Evolutionary conservation across 2,329 filamentous ascomycete genomes (phyloP).

Genomic region (Calonectria pteridis): DNA sequence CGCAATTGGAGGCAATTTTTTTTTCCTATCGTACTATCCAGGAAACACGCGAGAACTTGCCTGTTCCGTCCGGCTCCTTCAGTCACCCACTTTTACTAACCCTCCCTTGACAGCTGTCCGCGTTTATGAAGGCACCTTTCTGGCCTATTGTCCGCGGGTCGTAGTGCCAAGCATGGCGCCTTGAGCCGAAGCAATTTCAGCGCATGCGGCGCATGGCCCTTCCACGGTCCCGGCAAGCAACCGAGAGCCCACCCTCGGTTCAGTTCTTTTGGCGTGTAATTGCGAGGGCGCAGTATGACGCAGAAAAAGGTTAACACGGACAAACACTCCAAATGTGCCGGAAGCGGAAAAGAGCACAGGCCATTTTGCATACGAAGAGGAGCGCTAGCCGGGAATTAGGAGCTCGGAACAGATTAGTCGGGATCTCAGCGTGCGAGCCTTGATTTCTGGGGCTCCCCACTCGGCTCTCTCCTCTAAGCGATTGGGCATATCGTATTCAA

Average conservation of each 20-base stretch:
- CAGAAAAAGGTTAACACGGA: not conserved
- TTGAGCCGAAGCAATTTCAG: not conserved
- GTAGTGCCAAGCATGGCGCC: not conserved
- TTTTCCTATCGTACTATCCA: not conserved
- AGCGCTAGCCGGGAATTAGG: constrained; percentile 5
- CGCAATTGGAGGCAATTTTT: not conserved
- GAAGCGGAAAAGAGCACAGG: not conserved
- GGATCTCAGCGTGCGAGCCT: not conserved
- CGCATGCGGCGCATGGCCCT: constrained; percentile 6
- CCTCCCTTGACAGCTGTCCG: not conserved
- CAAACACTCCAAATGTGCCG: not conserved
- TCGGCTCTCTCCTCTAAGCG: not conserved
- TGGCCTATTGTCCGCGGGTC: not conserved
- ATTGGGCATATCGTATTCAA: not conserved
- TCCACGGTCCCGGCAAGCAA: not conserved
- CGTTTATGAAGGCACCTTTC: not conserved
- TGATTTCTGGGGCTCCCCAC: constrained; percentile 2
- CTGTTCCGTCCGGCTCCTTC: not conserved
- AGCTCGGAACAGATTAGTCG: not conserved
- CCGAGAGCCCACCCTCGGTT: not conserved
- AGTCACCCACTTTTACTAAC: not conserved
- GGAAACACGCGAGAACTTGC: not conserved
- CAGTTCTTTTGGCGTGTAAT: not conserved
- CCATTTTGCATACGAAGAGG: not conserved
- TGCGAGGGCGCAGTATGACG: too few species aligned